phyloP scores from a whole-genome alignment of 2,329 filamentous ascomycete genomes.

The Pseudogymnoascus sp. region DNA sequence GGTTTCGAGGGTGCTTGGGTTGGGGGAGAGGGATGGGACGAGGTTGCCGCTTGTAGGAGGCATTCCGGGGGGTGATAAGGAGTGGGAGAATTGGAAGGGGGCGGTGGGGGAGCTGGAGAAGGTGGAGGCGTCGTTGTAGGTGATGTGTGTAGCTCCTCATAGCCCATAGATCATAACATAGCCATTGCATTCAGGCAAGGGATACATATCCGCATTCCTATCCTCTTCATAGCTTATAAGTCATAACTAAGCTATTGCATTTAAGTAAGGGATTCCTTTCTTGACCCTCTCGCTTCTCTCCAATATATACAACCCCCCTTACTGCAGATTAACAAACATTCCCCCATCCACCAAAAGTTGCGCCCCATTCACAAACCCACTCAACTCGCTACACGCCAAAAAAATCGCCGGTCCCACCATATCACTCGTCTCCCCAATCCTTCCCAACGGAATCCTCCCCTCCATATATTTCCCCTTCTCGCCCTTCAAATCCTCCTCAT shows the following conservation, averaged over 20 bases:
- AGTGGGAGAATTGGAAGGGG: conserved; percentile 42
- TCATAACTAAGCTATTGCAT: too few relatives aligned
- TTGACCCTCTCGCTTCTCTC: too few relatives aligned
- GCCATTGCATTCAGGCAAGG: not conserved
- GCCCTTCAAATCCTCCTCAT: conserved; percentile 72
- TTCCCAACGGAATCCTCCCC: conserved; percentile 67
- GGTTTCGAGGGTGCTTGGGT: conserved; percentile 46
- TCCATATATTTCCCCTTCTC: conserved; percentile 72
- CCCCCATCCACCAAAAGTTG: conserved; percentile 84
- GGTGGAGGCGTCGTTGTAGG: conserved; percentile 20
- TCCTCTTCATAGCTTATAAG: too few relatives aligned
- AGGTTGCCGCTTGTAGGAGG: conserved; percentile 50
- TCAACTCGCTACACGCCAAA: conserved; percentile 69
- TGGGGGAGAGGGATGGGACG: conserved; percentile 51
- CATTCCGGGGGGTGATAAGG: conserved; percentile 40
- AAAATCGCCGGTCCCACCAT: conserved; percentile 80
- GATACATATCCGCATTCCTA: not conserved
- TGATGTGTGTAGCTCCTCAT: not conserved
- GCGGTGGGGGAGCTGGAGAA: conserved; percentile 22
- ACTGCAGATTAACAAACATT: conserved; percentile 82
- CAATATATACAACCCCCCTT: not conserved
- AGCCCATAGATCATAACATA: not conserved
- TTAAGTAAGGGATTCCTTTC: too few relatives aligned
- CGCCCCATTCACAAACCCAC: conserved; percentile 72
- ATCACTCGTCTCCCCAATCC: conserved; percentile 65